Base-by-base conservation (phyloP, 2,329 filamentous ascomycete genomes). In the Sporothrix euskadiensis region DNA sequence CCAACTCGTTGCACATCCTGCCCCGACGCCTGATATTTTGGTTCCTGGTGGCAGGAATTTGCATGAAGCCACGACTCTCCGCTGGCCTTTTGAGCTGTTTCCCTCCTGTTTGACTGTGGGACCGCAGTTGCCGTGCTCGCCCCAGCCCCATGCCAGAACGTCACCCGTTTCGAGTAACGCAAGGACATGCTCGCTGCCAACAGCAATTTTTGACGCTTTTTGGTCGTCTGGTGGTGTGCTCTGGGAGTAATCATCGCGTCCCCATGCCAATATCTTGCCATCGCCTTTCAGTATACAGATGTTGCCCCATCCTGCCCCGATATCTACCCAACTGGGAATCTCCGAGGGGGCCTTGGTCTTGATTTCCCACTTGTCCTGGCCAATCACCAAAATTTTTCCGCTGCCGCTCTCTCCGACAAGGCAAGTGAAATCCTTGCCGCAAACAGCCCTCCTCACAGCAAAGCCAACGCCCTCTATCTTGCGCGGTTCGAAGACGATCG, bases 51-150 rank as follows among this genome's bases (percentile, higher is more conserved):
- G 85, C 54, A 90, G 82, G 78, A 86, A 85, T 76, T 85, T 86
- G 71, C 84, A 83, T 63, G 89, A 87, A 30, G 87, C 86, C 78
- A 97, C 88, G 74, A 88, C 83, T 79, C 91, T 94, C 85, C 88
- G 93, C 74, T 85, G 85, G 10, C 88, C 91, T 76, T 90, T 91
- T 63, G 94, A 89, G 81, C 92, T 89, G 81, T 92, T 89, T 75
- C 87, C 75, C 89, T 88, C 14, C 87, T 84, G 32, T 26, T 74
- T 76, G 30, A 56, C 49, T 4, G 56, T 26, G 49, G 89, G 88
- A 3, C 96, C 96, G 80, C 96, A 99, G 80, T 99, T 99, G 1
- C 96, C 96, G 82, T 99, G 96, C 82, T 98, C 95, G 1, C 94
- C 94, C 96, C 96, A 99, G 26, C 96, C 96, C 94, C 95, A 98